These are phyloP conservation scores for Colletotrichum sidae DNA, from an alignment of 2,329 filamentous ascomycete species.

Conservation along the genomic window DNA sequence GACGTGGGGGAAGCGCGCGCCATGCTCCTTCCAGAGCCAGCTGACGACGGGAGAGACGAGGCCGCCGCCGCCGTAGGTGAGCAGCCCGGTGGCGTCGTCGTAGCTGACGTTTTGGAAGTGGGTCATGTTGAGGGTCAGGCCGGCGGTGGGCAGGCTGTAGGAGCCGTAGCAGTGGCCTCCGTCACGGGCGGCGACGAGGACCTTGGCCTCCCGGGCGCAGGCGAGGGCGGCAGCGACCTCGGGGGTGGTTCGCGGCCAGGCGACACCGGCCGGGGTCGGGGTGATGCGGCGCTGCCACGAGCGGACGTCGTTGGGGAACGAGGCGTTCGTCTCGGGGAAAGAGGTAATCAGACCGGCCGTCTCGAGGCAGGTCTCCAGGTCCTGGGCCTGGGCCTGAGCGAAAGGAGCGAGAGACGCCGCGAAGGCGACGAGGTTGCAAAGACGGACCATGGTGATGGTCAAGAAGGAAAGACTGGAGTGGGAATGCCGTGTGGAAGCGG, in stretches of 20 bases:
- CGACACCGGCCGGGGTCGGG: slow-evolving; percentile 34
- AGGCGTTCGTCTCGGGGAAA: slow-evolving; percentile 32
- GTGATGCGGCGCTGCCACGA: slow-evolving; percentile 36
- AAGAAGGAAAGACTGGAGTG: slow-evolving; percentile 22
- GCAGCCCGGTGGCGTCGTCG: slow-evolving; percentile 22
- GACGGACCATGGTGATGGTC: slow-evolving; percentile 18
- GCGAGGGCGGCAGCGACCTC: slow-evolving; percentile 34
- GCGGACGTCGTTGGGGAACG: slow-evolving; percentile 27
- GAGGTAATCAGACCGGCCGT: slow-evolving; percentile 33
- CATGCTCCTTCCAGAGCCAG: slow-evolving; percentile 35
- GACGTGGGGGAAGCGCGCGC: slow-evolving; percentile 37
- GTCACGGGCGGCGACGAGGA: slow-evolving; percentile 34
- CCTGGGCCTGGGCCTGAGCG: slow-evolving; percentile 14
- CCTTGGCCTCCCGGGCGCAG: slow-evolving; percentile 34
- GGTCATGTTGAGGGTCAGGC: slow-evolving; percentile 35
- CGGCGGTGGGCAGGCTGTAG: slow-evolving; percentile 29
- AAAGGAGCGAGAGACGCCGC: slow-evolving; percentile 8
- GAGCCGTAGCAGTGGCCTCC: slow-evolving; percentile 35
- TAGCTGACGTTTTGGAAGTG: slow-evolving; percentile 34
- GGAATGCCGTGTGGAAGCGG: not conserved
- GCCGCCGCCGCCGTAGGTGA: slow-evolving; percentile 34
- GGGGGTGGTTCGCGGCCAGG: slow-evolving; percentile 30
- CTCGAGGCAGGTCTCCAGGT: slow-evolving; percentile 32
- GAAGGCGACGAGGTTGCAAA: slow-evolving; percentile 19
- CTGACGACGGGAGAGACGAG: slow-evolving; percentile 36